These are phyloP conservation scores for Fereydounia khargensis DNA, from an alignment of 1,284 basidiomycete species.

Conservation along the genomic window DNA sequence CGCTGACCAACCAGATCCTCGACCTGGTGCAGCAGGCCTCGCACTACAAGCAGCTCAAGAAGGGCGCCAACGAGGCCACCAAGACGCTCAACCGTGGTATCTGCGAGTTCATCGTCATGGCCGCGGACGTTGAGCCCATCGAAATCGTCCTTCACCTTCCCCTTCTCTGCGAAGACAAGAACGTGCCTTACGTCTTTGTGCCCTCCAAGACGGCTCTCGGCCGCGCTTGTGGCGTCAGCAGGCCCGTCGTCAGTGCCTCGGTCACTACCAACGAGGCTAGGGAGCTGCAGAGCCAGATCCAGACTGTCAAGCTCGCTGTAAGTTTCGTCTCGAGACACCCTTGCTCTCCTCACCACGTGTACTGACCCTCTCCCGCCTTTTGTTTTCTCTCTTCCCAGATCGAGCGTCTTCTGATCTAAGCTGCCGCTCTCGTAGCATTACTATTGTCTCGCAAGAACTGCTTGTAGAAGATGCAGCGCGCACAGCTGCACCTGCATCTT, in stretches of 20 bases:
- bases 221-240: slow-evolving; percentile 89
- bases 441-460: too few relatives aligned
- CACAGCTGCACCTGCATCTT: too few relatives aligned
- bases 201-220: slow-evolving; percentile 92
- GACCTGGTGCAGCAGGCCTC: slow-evolving; percentile 59
- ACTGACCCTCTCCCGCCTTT: background rate
- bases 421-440: too few relatives aligned
- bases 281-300: slow-evolving; percentile 87
- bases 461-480: too few relatives aligned
- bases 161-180: slow-evolving; percentile 98
- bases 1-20: slow-evolving; percentile 87
- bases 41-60: slow-evolving; percentile 96
- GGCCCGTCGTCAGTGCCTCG: slow-evolving; percentile 91
- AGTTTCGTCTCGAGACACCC: slow-evolving; percentile 6
- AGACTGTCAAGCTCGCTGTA: slow-evolving; percentile 69
- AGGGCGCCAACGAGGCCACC: slow-evolving; percentile 91
- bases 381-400: slow-evolving; percentile 25
- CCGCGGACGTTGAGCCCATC: slow-evolving; percentile 85
- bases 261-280: slow-evolving; percentile 94
- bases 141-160: slow-evolving; percentile 97
- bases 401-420: slow-evolving; percentile 50
- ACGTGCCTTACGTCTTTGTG: slow-evolving; percentile 93
- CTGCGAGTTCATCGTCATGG: slow-evolving; percentile 96
- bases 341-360: background rate
- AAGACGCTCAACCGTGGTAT: slow-evolving; percentile 99